Base-by-base conservation (phyloP, 768 basidiomycete species). In the Tylopilus balloui region DNA sequence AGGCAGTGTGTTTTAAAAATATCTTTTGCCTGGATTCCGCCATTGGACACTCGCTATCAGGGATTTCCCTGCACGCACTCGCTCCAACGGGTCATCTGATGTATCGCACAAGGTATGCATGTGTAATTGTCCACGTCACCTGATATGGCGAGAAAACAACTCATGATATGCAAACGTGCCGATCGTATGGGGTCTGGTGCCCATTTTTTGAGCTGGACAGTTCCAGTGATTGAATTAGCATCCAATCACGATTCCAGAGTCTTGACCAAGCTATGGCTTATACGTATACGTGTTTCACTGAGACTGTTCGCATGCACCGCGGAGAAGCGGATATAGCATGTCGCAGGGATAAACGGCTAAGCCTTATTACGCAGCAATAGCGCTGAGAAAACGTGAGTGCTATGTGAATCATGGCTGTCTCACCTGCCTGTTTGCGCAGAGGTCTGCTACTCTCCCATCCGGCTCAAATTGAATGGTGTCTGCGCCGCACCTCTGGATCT, bases 1-100 rank as follows among this genome's bases (percentile, higher is more conserved):
- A 42, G 60, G 62, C 65, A 29, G 65, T 66, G 63, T 51, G 48
- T 24, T 27, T 51, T 58, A 64, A 55, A 54, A 59, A 54, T 61
- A 55, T 20, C 17, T 27, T 53, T 54, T n/a, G 59, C 62, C 55
- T 55, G 55, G 47, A 42, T 50, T 59, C 42, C 53, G 50, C 31
- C 50, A 52, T 60, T 34, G 17, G 40, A 43, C 28, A 8, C 21
- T 21, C 24, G 45, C 34, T 43, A 50, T 48, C 34, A 49, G 57
- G 58, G 29, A 11, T 25, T 47, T 41, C 25, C 46, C 31, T 46
- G 34, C 24, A 24, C 41, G 52, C 41, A 50, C 59, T 52, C 37
- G 25, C 35, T 31, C 47, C n/a, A 27, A 21, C 25, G 19, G 38
- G 39, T 47, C 36, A 51, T 46, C 40, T 48, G 60, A 53, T 50